Evolutionary conservation across 2,329 filamentous ascomycete genomes (phyloP).

Genomic region (Fusarium haematococcum): DNA sequence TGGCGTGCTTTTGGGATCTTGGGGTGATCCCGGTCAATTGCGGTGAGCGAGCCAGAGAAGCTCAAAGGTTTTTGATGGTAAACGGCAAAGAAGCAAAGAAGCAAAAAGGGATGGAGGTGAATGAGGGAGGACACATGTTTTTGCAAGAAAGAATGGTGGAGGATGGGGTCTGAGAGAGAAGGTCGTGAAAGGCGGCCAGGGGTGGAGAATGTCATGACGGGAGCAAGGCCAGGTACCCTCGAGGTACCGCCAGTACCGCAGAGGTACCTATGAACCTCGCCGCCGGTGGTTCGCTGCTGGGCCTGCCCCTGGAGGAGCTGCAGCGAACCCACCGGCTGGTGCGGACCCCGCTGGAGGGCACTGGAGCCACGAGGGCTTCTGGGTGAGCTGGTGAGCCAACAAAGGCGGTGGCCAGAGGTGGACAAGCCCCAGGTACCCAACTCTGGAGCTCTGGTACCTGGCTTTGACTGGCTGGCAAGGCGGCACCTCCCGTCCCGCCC

Average conservation of each 20-base stretch:
- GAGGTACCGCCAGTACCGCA: not conserved
- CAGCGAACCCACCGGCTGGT: constrained; percentile 9
- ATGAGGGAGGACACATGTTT: constrained; percentile 7
- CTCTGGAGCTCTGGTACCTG: constrained; percentile 2
- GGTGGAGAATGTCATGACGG: not conserved
- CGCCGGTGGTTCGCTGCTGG: constrained; percentile 25
- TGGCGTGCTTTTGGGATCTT: constrained; percentile 41
- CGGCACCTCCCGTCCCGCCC: constrained; percentile 22
- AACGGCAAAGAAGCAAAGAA: not conserved
- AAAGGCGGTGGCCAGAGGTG: not conserved
- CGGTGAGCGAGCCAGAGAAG: constrained; percentile 1
- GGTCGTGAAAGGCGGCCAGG: not conserved
- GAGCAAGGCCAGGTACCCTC: constrained; percentile 5
- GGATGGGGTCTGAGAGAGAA: constrained; percentile 10
- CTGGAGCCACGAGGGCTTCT: constrained; percentile 26
- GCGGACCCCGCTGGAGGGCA: not conserved
- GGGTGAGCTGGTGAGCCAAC: constrained; percentile 4
- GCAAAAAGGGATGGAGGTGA: not conserved
- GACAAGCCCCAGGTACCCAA: not conserved
- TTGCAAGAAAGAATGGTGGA: constrained; percentile 21
- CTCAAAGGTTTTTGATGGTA: not conserved
- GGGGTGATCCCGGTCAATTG: constrained; percentile 31
- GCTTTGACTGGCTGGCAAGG: constrained; percentile 13
- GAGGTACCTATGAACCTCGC: not conserved
- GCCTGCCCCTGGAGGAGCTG: constrained; percentile 28